Conservation (phyloP, 2,329 filamentous ascomycete genomes). For the Monosporascus sp. region DNA sequence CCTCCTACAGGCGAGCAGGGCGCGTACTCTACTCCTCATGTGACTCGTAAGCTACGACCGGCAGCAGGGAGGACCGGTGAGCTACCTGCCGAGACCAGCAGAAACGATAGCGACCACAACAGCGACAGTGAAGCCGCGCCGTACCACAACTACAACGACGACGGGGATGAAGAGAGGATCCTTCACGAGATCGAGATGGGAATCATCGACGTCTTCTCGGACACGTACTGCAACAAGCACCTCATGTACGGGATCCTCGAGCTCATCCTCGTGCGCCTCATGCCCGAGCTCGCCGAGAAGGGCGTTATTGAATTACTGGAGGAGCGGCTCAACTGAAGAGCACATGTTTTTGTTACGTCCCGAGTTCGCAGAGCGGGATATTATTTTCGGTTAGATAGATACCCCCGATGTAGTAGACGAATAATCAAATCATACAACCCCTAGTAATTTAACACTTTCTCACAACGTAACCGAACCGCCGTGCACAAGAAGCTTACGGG, state of each 20-base stretch:
- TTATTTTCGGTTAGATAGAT: background rate
- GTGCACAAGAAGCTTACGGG: too few relatives aligned
- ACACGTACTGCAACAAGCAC: conserved; percentile 90
- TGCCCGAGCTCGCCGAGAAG: conserved; percentile 77
- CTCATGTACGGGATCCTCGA: conserved; percentile 80
- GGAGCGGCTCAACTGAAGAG: conserved; percentile 52
- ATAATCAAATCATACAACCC: background rate
- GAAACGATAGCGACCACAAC: background rate
- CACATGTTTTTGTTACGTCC: conserved; percentile 2
- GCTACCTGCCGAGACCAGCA: conserved; percentile 12
- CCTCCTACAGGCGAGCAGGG: background rate
- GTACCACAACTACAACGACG: conserved; percentile 12
- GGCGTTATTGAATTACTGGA: conserved; percentile 68
- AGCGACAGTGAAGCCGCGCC: background rate
- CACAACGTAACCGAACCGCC: too few relatives aligned
- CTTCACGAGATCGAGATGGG: conserved; percentile 56
- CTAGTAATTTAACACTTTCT: too few relatives aligned
- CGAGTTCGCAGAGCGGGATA: too few relatives aligned
- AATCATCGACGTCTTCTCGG: conserved; percentile 69
- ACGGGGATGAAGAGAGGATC: conserved; percentile 42
- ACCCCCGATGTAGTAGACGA: background rate
- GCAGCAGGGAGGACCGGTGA: conserved; percentile 11
- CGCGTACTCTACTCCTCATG: background rate
- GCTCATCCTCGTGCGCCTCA: conserved; percentile 70
- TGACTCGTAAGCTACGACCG: background rate